Percentiles rank a stretch among this genome's conserved stretches.
Conservation (phyloP, 2,329 filamentous ascomycete genomes). For the Lasiodiplodia gonubiensis region DNA sequence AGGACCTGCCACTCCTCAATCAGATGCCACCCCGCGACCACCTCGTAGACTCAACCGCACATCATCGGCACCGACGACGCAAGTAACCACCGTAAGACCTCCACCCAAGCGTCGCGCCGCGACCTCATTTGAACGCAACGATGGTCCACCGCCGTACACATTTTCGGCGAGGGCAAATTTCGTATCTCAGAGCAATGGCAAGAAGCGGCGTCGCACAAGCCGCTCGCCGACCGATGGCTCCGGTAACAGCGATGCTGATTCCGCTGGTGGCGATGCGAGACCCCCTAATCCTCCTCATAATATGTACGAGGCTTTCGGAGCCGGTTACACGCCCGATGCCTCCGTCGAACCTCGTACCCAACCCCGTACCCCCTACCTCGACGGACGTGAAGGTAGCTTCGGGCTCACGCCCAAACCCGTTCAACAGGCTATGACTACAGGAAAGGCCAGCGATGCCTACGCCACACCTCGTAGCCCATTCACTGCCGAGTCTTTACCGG, state of each 20-base stretch:
- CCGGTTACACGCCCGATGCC: background rate
- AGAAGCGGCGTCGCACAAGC: conserved; percentile 57
- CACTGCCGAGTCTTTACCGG: too few relatives aligned
- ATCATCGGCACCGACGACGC: conserved; percentile 37
- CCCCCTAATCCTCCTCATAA: too few relatives aligned
- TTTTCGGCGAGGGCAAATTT: background rate
- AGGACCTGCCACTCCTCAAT: conserved; percentile 45
- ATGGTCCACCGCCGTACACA: conserved; percentile 1
- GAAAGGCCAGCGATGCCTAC: conserved; percentile 1
- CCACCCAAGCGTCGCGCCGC: conserved; percentile 34
- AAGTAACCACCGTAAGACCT: conserved; percentile 31
- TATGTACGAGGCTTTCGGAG: too few relatives aligned
- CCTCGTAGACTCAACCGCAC: conserved; percentile 37
- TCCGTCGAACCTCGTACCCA: background rate
- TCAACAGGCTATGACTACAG: background rate
- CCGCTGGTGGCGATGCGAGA: conserved; percentile 29
- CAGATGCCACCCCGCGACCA: conserved; percentile 38
- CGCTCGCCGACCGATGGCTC: conserved; percentile 38
- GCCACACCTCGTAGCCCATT: background rate
- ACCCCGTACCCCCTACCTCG: background rate
- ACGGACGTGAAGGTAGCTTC: background rate
- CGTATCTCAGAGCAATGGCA: conserved; percentile 37
- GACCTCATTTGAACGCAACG: background rate
- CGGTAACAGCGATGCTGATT: conserved; percentile 30
- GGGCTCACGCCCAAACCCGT: background rate